A percentile compares a stretch with the other conserved stretches of the same genome.
Conservation (phyloP, 495 filamentous ascomycete species). For the Penicillium bialowiezense region DNA sequence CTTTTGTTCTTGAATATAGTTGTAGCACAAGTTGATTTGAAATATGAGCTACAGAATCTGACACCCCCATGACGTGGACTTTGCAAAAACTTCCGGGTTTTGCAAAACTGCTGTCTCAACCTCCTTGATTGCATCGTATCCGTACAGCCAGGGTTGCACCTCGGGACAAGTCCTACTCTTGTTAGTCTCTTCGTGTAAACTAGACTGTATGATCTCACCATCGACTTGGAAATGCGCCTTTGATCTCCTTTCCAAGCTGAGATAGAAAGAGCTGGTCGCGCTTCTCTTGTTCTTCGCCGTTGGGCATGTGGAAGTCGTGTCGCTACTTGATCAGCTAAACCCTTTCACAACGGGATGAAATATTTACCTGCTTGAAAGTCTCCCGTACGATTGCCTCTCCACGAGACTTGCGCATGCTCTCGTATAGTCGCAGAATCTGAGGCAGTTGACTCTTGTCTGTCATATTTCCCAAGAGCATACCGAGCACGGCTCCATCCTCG, state of each 20-base stretch:
- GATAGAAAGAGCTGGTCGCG: constrained; percentile 49
- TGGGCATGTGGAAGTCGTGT: constrained; percentile 56
- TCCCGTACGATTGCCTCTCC: constrained; percentile 56
- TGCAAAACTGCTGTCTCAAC: constrained; percentile 48
- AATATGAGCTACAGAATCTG: constrained; percentile 6
- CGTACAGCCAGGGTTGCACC: constrained; percentile 58
- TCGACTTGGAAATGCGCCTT: constrained; percentile 53
- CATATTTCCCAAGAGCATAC: constrained; percentile 40
- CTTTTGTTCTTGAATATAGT: not conserved
- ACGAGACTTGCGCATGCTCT: constrained; percentile 57
- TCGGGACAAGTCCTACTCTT: constrained; percentile 51
- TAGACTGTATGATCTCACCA: constrained; percentile 32
- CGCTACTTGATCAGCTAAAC: constrained; percentile 34
- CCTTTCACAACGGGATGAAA: not conserved
- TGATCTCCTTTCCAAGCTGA: constrained; percentile 38
- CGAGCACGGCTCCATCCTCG: constrained; percentile 52
- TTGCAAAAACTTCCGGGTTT: constrained; percentile 28
- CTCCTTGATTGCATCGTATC: constrained; percentile 59
- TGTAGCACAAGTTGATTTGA: not conserved
- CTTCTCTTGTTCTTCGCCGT: constrained; percentile 53
- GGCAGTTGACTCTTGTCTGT: constrained; percentile 40
- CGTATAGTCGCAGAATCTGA: constrained; percentile 53
- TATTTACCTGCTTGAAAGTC: constrained; percentile 41
- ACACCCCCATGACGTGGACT: constrained; percentile 1
- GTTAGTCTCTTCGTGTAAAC: not conserved